Percentiles rank a stretch among this genome's conserved stretches.
Evolutionary conservation across 2,329 filamentous ascomycete genomes (phyloP).

Genomic region (Dothideomycetidae sp.): DNA sequence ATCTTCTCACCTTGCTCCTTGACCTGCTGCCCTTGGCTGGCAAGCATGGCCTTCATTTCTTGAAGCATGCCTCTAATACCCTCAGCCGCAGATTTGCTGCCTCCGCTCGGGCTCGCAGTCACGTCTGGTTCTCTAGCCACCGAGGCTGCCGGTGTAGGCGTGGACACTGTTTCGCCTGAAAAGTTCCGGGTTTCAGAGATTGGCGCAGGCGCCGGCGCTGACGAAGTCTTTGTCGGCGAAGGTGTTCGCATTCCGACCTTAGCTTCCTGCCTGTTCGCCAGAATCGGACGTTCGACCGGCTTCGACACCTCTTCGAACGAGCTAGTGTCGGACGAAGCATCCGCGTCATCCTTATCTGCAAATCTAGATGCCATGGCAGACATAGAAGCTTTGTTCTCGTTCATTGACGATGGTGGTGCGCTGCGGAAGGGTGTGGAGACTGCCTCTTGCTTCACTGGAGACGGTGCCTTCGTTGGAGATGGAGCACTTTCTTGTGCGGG

Average conservation of each 20-base stretch:
- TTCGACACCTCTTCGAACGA: constrained; percentile 79
- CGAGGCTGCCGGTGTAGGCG: constrained; percentile 10
- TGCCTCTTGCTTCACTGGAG: constrained; percentile 32
- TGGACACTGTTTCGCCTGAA: constrained; percentile 11
- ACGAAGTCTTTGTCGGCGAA: constrained; percentile 16
- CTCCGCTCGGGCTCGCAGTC: constrained; percentile 11
- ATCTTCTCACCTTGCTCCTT: constrained; percentile 30
- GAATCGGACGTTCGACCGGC: constrained; percentile 47
- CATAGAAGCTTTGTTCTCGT: constrained; percentile 78
- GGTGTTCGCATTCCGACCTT: constrained; percentile 23
- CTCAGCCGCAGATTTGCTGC: constrained; percentile 32
- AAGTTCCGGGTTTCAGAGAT: constrained; percentile 3
- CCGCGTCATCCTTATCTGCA: constrained; percentile 53
- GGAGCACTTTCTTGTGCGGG: constrained; percentile 20
- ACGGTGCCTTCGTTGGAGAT: constrained; percentile 27
- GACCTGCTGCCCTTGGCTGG: constrained; percentile 56
- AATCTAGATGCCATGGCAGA: constrained; percentile 74
- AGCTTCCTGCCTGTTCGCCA: constrained; percentile 25
- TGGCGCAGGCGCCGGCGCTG: constrained; percentile 17
- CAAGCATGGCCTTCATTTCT: constrained; percentile 64
- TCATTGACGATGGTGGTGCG: constrained; percentile 52
- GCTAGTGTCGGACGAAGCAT: constrained; percentile 50
- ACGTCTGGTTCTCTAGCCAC: constrained; percentile 13
- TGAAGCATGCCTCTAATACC: constrained; percentile 51
- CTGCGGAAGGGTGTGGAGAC: constrained; percentile 35